A percentile compares a stretch with the other conserved stretches of the same genome.
These are phyloP conservation scores for Mycosphaerella arachidis DNA, from an alignment of 2,329 filamentous ascomycete species.

Conservation along the genomic window DNA sequence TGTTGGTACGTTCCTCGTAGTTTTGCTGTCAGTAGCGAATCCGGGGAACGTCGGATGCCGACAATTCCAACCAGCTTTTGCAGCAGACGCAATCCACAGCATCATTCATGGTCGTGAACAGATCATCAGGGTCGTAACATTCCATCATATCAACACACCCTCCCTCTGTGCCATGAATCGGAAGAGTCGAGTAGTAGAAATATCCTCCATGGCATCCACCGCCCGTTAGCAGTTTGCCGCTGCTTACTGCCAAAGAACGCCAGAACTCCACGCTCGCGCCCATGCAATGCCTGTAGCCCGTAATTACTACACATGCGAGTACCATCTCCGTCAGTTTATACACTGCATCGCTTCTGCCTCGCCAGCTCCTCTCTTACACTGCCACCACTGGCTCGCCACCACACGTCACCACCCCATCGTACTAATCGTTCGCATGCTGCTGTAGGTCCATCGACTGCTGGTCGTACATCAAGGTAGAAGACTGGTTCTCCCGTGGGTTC, in stretches of 20 bases:
- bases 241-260: background rate
- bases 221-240: background rate
- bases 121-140: background rate
- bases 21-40: no score
- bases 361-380: slow-evolving; percentile 50
- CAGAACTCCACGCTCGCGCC: background rate
- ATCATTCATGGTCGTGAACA: no score
- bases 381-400: slow-evolving; percentile 82
- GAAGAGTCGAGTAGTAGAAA: background rate
- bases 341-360: slow-evolving; percentile 22
- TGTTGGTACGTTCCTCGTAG: no score
- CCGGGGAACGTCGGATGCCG: no score
- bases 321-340: background rate
- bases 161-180: background rate
- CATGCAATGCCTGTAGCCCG: slow-evolving; percentile 3
- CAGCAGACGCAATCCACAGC: no score
- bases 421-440: slow-evolving; percentile 77
- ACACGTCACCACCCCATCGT: slow-evolving; percentile 87
- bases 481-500: slow-evolving; percentile 86
- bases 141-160: background rate
- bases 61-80: no score
- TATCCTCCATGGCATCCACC: background rate
- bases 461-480: slow-evolving; percentile 91
- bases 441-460: slow-evolving; percentile 75
- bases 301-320: background rate